Base-by-base conservation (phyloP, 2,329 filamentous ascomycete genomes). In the Xylariomycetidae sp. region DNA sequence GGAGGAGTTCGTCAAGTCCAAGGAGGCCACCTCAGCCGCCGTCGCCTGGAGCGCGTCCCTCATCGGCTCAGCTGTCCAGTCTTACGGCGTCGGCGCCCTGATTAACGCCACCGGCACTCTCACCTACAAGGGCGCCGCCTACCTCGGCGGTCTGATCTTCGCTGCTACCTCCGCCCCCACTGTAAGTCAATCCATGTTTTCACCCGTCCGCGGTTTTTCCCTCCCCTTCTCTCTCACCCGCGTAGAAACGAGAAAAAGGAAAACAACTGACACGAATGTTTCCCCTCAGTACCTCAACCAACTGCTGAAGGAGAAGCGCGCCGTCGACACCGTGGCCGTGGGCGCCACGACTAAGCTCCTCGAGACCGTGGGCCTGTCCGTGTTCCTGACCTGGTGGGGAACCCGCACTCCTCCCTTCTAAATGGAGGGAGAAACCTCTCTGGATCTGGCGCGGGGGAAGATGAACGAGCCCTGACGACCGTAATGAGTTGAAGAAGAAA, bases 331-430 rank as follows among this genome's bases (percentile, higher is more conserved):
- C 43, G 80, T 97, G 49, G 88, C 87, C 50, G 83, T 96, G 48
- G 85, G 85, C 58, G 78, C 85, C 43, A 67, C 92, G 31, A 83
- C 86, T 57, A 89, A 92, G 67, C 69, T 92, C 51, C 77, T 95
- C 51, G 92, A 97, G 78, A 96, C 92, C 3, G 78, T 97, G 40
- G 92, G 90, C 45, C 77, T 97, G 38, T 88, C 85, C 44, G 62
- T 95, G 56, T 88, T 97, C 77, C 74, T 97, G 53, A 95, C 88
- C 59, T 97, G 87, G 85, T 97, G 90, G 90, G 90, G 90, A 56
- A 96, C 90, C 56, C 83, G 85, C 59, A 92, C 88, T 67, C 90
- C 88, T 72, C 88, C 88, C 41, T 94, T 95, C n/a, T n/a, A n/a
- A n/a, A n/a, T n/a, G n/a, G n/a, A n/a, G n/a, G n/a, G n/a, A n/a